Evolutionary conservation across 2,329 filamentous ascomycete genomes (phyloP).

Genomic region (Stenocarpella maydis): DNA sequence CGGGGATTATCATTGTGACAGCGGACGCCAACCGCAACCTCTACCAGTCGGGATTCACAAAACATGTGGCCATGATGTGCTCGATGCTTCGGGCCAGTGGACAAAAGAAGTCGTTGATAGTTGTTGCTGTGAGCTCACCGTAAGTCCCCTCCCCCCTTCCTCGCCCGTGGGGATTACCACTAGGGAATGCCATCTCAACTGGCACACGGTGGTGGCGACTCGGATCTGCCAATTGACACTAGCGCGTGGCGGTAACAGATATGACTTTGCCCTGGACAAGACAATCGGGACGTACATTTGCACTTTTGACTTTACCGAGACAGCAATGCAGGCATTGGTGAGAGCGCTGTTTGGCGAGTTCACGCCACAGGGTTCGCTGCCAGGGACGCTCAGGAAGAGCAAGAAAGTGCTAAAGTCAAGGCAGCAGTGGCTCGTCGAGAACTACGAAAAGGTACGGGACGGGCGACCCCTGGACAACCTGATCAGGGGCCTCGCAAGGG

Average conservation of each 20-base stretch:
- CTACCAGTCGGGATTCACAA: conserved; percentile 94
- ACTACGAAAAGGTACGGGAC: conserved; percentile 83
- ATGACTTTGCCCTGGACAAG: conserved; percentile 94
- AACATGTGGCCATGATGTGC: conserved; percentile 96
- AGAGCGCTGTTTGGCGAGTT: conserved; percentile 84
- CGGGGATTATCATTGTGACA: conserved; percentile 88
- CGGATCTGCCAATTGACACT: not conserved
- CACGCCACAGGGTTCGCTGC: conserved; percentile 65
- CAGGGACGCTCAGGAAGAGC: conserved; percentile 83
- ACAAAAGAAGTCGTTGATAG: conserved; percentile 88
- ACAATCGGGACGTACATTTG: conserved; percentile 92
- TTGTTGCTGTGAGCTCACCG: conserved; percentile 92
- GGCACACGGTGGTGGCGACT: not conserved
- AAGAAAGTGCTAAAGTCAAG: conserved; percentile 88
- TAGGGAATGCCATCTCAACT: not conserved
- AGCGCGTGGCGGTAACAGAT: conserved; percentile 48
- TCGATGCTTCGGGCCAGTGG: conserved; percentile 79
- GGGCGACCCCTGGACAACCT: conserved; percentile 77
- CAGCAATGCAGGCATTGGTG: conserved; percentile 84
- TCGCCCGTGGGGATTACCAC: not conserved
- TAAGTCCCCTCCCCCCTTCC: not conserved
- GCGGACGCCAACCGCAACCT: conserved; percentile 94
- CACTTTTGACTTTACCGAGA: conserved; percentile 96
- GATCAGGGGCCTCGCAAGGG: conserved; percentile 73
- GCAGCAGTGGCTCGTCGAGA: conserved; percentile 94